Percentiles rank a stretch among this genome's conserved stretches.
phyloP scores from a whole-genome alignment of 345 rosid genomes.

The Toxicodendron radicans region DNA sequence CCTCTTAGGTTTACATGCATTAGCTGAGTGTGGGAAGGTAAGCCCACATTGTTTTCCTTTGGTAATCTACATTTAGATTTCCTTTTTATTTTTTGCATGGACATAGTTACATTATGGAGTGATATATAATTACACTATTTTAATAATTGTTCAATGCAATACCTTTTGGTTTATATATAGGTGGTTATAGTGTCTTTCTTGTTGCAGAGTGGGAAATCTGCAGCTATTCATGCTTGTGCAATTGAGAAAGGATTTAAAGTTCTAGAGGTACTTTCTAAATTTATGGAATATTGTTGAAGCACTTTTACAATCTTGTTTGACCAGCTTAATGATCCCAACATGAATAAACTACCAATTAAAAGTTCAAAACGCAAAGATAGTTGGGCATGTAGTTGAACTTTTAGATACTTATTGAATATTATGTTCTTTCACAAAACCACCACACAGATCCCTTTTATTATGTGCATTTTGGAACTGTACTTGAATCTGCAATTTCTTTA shows the following conservation, averaged over 20 bases:
- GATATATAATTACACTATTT: background rate
- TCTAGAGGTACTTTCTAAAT: constrained; percentile 65
- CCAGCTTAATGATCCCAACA: background rate
- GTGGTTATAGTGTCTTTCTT: constrained; percentile 9
- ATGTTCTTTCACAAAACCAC: background rate
- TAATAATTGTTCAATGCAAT: constrained; percentile 3
- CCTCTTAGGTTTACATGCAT: constrained; percentile 1
- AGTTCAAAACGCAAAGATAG: background rate
- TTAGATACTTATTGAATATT: background rate
- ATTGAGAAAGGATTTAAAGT: constrained; percentile 86
- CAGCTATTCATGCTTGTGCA: constrained; percentile 91
- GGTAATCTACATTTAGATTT: background rate
- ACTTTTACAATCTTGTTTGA: constrained; percentile 2
- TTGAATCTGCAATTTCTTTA: background rate
- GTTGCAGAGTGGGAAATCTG: constrained; percentile 94
- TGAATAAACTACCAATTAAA: background rate
- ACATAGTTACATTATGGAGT: constrained; percentile 1
- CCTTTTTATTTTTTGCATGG: background rate
- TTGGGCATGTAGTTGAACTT: background rate
- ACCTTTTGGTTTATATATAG: constrained; percentile 1
- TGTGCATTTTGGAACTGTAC: background rate
- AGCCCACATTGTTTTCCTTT: background rate
- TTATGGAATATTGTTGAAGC: constrained; percentile 17
- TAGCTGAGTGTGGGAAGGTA: background rate
- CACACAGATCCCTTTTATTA: background rate